These are phyloP conservation scores for Sugiyamaella mastotermitis DNA, from an alignment of 805 yeast species.

Conservation along the genomic window DNA sequence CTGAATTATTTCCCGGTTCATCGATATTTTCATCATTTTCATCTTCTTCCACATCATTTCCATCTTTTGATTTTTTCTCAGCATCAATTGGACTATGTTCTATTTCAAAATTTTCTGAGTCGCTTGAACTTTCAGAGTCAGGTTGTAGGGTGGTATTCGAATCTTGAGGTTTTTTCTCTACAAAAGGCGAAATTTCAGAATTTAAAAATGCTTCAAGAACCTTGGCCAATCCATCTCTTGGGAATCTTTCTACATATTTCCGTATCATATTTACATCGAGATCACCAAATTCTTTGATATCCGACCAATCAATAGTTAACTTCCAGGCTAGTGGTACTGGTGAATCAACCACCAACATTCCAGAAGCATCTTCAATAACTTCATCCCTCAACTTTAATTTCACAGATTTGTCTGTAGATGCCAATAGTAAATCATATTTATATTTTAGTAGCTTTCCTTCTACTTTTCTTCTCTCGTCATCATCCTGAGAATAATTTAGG, in stretches of 20 bases:
- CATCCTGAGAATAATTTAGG: constrained; percentile 58
- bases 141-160: constrained; percentile 15
- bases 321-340: constrained; percentile 65
- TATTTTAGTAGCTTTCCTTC: constrained; percentile 60
- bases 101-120: not conserved
- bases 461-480: constrained; percentile 45
- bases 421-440: constrained; percentile 46
- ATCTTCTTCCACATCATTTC: constrained; percentile 2
- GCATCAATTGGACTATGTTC: constrained; percentile 13
- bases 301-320: constrained; percentile 67
- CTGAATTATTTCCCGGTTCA: constrained; percentile 17
- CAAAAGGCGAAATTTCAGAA: constrained; percentile 66
- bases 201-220: constrained; percentile 55
- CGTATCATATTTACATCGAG: constrained; percentile 47
- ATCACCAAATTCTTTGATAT: constrained; percentile 43
- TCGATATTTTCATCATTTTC: constrained; percentile 7
- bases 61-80: constrained; percentile 14
- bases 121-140: constrained; percentile 18
- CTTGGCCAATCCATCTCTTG: constrained; percentile 54
- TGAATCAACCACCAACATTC: constrained; percentile 64
- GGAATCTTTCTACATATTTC: constrained; percentile 52
- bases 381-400: constrained; percentile 38
- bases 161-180: constrained; percentile 14
- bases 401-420: constrained; percentile 38
- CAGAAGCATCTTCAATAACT: constrained; percentile 55